Base-by-base conservation (phyloP, 164 flowering plant genomes). In the Protea cynaroides region DNA sequence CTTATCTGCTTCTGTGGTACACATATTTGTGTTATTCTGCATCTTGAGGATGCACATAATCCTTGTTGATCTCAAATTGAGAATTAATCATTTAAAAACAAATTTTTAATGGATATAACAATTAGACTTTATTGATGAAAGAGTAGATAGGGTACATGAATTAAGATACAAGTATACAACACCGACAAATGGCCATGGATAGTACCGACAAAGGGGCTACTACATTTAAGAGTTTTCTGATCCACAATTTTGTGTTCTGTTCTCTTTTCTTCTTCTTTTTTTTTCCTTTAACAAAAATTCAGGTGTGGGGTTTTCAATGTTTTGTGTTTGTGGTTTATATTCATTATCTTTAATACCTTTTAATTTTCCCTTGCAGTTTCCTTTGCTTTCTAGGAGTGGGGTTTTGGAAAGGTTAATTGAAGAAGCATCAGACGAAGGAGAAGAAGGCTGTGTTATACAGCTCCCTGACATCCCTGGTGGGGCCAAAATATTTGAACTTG, bases 361-460 rank as follows among this genome's bases (percentile, higher is more conserved):
- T 5, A 24, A 7, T 12, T 65, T 14, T 6, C 59, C n/a, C 47
- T 36, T 83, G 82, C 83, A 92, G 98, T 90, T 90, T 69, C 98
- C 97, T 34, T 74, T 93, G 78, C 94, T 90, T 56, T 88, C 98
- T 18, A 77, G 94, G 71, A 93, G 97, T 76, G 96, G 90, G 46
- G 80, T 84, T 54, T 70, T 93, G 79, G 96, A 88, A 73, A 78
- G 77, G 69, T 54, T 86, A 78, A 87, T 90, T 59, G 92, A 87
- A 2, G 85, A 93, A 66, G 78, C 83, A 64, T 72, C 89, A 14
- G 80, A 81, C 59, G 75, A 75, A 29, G 87, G 68, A 65, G 93
- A 81, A 62, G 86, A 81, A 51, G 79, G 76, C 50, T 75, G 84
- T 75, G 69, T 75, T 47, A 80, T 93, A 56, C 71, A 66, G 43